Base-by-base conservation (phyloP, 106 monocot genomes). In the Dactylorhiza incarnata region DNA sequence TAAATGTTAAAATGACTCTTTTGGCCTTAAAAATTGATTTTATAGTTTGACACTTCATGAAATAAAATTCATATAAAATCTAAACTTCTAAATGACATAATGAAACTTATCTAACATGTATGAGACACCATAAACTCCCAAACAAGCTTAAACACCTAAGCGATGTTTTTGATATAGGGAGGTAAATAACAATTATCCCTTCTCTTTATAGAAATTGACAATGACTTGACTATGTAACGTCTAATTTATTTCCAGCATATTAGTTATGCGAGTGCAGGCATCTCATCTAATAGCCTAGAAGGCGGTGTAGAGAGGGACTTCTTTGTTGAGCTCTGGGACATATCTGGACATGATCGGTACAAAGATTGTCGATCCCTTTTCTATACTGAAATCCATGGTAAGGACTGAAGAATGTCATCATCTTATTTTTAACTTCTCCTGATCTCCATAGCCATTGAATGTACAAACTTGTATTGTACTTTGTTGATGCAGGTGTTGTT, bases 261-360 rank as follows among this genome's bases (percentile, higher is more conserved):
- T 61, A 88, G 89, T 75, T 88, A 86, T 85, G 92, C 88, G 82
- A 88, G 82, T 78, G 70, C 86, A 46, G 78, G 86, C 37, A 92
- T 86, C 80, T 92, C 90, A 78, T 92, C 89, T 72, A 90, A 82
- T 82, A 88, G 74, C 85, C 84, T 90, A 69, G 88, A 86, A 75
- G 77, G 82, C 83, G 95, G 90, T 75, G 56, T 61, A 51, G 89
- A 92, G 52, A 89, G 86, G 68, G 84, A 89, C 68, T 90, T 92
- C 79, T 95, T 95, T 86, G 90, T 95, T 75, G 95, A 95, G 80
- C 83, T 95, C 51, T 95, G 95, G 95, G 95, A 95, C 85, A 53
- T 92, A 5, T 88, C 92, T 48, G 95, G 92, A 49, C 95, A 95
- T 65, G 89, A 95, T 62, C 77, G 95, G 54, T 92, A 95, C 76